Evolutionary conservation across 345 rosid genomes (phyloP).

Genomic region (Punica granatum): DNA sequence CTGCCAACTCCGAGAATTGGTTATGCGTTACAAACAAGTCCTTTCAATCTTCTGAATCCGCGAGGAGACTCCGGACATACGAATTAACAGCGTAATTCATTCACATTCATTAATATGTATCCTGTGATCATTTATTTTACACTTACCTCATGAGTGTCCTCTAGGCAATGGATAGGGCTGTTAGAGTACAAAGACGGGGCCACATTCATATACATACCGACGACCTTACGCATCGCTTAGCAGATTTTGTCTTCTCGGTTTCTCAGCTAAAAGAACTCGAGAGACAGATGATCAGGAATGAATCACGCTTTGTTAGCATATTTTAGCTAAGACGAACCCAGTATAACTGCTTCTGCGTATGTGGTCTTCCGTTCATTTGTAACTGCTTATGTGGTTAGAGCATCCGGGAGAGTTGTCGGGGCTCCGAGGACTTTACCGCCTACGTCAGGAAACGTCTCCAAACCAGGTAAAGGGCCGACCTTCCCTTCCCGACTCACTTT

Average conservation of each 20-base stretch:
- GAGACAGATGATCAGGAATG: neutral
- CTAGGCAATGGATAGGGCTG: neutral
- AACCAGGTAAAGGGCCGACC: constrained; percentile 24
- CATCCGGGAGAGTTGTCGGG: constrained; percentile 54
- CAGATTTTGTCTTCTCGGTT: neutral
- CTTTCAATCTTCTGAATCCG: neutral
- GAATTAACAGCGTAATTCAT: neutral
- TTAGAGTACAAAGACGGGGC: neutral
- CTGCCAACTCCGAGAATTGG: too few species aligned
- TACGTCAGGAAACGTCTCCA: constrained; percentile 56
- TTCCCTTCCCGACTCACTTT: constrained; percentile 32
- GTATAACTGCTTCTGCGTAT: neutral
- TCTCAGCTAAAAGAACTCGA: neutral
- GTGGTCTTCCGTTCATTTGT: neutral
- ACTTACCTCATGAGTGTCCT: neutral
- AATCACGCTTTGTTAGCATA: neutral
- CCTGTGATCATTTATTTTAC: neutral
- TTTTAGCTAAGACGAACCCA: neutral
- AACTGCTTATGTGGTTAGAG: constrained; percentile 35
- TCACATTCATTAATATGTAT: neutral
- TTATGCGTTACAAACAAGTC: too few species aligned
- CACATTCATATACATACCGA: neutral
- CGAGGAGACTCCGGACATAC: neutral
- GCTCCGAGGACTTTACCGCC: constrained; percentile 64
- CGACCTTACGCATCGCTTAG: neutral